Percentiles rank a stretch among this genome's conserved stretches.
These are phyloP conservation scores for Pulveroboletus sp. DNA, from an alignment of 768 basidiomycete species.

Conservation along the genomic window DNA sequence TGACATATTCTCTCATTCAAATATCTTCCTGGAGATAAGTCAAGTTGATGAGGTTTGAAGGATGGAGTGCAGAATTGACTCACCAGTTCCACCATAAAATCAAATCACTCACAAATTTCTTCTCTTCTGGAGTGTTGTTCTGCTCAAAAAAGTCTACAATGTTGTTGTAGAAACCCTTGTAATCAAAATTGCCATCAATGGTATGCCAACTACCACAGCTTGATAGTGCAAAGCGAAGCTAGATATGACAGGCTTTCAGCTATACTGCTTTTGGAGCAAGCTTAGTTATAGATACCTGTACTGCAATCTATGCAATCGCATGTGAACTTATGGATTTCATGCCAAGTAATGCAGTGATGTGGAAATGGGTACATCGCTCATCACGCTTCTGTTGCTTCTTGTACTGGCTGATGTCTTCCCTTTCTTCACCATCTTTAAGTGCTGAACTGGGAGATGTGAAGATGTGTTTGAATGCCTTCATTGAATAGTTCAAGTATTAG, in stretches of 20 bases:
- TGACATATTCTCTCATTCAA: too few relatives aligned
- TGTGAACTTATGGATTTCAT: background rate
- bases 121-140: background rate
- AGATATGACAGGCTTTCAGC: background rate
- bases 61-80: too few relatives aligned
- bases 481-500: background rate
- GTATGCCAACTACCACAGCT: background rate
- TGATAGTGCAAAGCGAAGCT: background rate
- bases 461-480: background rate
- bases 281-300: background rate
- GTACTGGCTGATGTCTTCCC: background rate
- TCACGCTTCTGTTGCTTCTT: background rate
- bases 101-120: background rate
- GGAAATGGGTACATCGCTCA: background rate
- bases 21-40: too few relatives aligned
- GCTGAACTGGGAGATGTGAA: background rate
- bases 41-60: too few relatives aligned
- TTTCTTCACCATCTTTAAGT: background rate
- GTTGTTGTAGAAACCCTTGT: background rate
- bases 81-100: background rate
- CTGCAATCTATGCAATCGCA: conserved; percentile 1
- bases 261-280: too few relatives aligned
- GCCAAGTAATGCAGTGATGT: background rate
- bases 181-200: background rate
- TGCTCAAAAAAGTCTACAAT: background rate